A percentile compares a stretch with the other conserved stretches of the same genome.
phyloP scores from a whole-genome alignment of 2,329 filamentous ascomycete genomes.

The Sarocladium brachiariae region DNA sequence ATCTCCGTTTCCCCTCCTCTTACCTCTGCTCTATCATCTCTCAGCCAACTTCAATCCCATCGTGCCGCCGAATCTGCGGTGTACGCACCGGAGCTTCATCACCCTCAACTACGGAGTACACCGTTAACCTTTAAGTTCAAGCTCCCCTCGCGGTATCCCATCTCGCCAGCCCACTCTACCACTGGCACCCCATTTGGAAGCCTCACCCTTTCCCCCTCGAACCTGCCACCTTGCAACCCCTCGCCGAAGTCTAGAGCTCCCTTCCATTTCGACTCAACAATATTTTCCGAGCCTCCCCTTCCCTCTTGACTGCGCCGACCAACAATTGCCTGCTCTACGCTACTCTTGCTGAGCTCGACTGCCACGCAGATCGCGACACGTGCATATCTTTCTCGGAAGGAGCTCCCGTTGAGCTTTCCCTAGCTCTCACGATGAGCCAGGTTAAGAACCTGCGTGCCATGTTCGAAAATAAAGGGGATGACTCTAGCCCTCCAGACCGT shows the following conservation, averaged over 20 bases:
- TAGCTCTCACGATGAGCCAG: constrained; percentile 50
- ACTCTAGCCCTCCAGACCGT: constrained; percentile 56
- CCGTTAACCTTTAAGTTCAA: no score
- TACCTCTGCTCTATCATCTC: not conserved
- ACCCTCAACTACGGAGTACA: no score
- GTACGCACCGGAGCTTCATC: constrained; percentile 5
- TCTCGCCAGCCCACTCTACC: not conserved
- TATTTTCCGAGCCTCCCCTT: not conserved
- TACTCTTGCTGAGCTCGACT: constrained; percentile 1
- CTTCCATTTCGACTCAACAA: not conserved
- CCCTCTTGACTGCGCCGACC: not conserved
- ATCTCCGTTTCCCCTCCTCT: not conserved
- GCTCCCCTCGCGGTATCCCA: no score
- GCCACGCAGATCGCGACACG: not conserved
- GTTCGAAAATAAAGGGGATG: constrained; percentile 66
- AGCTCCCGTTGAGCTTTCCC: constrained; percentile 14
- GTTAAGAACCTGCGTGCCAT: constrained; percentile 72
- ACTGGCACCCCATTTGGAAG: not conserved
- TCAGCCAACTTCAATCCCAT: not conserved
- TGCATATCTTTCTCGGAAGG: not conserved
- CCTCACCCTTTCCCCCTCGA: constrained; percentile 3
- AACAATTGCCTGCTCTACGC: not conserved
- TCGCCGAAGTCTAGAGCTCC: not conserved
- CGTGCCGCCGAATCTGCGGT: not conserved
- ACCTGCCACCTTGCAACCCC: constrained; percentile 8